phyloP scores from a whole-genome alignment of 139 green algal genomes.

The Microglena sp. region DNA sequence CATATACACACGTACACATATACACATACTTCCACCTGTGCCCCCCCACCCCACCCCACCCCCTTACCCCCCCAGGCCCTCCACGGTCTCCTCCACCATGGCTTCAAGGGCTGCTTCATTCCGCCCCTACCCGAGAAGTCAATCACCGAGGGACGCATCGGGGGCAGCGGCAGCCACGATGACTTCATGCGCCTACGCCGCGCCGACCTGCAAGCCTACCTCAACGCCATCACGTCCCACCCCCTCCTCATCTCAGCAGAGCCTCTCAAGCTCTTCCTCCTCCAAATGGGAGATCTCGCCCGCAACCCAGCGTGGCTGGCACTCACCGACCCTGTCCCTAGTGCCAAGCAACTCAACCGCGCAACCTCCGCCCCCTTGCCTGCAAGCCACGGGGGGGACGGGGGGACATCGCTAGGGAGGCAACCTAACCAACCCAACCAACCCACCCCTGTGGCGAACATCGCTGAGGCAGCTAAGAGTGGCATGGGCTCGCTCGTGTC shows the following conservation, averaged over 20 bases:
- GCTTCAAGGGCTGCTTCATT: slow-evolving; percentile 80
- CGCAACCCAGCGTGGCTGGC: slow-evolving; percentile 30
- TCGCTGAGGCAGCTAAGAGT: too few species aligned
- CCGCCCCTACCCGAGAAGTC: slow-evolving; percentile 85
- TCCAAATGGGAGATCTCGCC: slow-evolving; percentile 24
- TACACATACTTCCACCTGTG: too few species aligned
- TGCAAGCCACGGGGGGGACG: too few species aligned
- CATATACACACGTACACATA: too few species aligned
- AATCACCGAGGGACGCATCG: slow-evolving; percentile 55
- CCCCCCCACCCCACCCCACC: too few species aligned
- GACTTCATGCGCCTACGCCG: slow-evolving; percentile 38
- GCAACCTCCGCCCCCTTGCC: too few species aligned
- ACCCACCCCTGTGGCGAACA: too few species aligned
- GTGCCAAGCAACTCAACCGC: too few species aligned
- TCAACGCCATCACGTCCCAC: slow-evolving; percentile 30
- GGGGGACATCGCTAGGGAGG: too few species aligned
- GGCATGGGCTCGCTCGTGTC: too few species aligned
- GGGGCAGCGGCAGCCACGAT: slow-evolving; percentile 30
- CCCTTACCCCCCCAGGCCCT: slow-evolving; percentile 42
- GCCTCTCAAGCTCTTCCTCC: slow-evolving; percentile 40
- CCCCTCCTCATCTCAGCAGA: slow-evolving; percentile 30
- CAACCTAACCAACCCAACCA: too few species aligned
- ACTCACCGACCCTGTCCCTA: too few species aligned
- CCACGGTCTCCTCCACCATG: slow-evolving; percentile 54
- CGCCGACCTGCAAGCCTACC: slow-evolving; percentile 43